Base-by-base conservation (phyloP, 257 asterid species). In the Leonotis leonurus region DNA sequence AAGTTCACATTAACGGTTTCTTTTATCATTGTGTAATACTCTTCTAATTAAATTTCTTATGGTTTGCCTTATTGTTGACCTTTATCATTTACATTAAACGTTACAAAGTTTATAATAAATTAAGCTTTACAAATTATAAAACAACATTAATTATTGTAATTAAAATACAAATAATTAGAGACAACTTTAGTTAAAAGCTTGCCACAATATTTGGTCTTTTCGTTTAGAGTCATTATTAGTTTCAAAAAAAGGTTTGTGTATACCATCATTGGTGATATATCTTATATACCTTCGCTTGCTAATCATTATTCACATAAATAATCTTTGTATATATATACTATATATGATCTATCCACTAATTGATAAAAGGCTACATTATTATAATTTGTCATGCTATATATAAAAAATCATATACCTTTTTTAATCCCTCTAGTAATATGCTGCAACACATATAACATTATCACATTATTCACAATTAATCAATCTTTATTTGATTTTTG, bases 211-310 rank as follows among this genome's bases (percentile, higher is more conserved):
- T 41, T 10, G 7, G 51, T 14, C 20, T 12, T 21, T 21, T 13
- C 3, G 56, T 39, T 55, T 30, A 32, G 33, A 48, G 33, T 18
- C 46, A 68, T 68, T 49, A 68, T 68, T 37, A 59, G 9, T 56
- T 13, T 46, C 39, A 25, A 17, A 39, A 68, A 59, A 46, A n/a
- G 25, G 12, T 14, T 37, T 59, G 58, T 40, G 25, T 35, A 41
- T 57, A 45, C 20, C 26, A 21, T 58, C 20, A 68, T 59, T 35
- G 40, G 58, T n/a, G n/a, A n/a, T n/a, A n/a, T n/a, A n/a, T n/a
- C n/a, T n/a, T n/a, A n/a, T n/a, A n/a, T n/a, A n/a, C n/a, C n/a
- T n/a, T n/a, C n/a, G n/a, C n/a, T n/a, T n/a, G 33, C 33, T 27
- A 27, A 27, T 27, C 33, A 27, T 3, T 27, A 27, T 27, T 27